Evolutionary conservation across 768 basidiomycete genomes (phyloP), one percentile per base, ranked within the genome.

Genomic region (Bullera alba): DNA sequence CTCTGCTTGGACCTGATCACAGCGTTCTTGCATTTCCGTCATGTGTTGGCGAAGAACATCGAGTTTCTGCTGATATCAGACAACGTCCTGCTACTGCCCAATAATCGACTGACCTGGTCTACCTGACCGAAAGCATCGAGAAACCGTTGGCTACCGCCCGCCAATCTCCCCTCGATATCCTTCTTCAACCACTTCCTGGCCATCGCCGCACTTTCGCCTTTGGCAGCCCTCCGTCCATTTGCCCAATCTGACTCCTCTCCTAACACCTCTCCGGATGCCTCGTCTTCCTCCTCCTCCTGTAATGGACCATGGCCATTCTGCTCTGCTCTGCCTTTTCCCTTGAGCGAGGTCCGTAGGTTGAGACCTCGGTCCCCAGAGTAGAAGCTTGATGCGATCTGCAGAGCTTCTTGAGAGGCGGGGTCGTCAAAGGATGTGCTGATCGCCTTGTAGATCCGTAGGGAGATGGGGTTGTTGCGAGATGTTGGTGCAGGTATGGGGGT

Each of bases 391-490:
- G 93, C 80, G 0, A 88, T 91, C 39, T 80, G 77, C 12, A 95
- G 75, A 2, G 89, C 90, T 60, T 93, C 86, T 23, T 77, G 77
- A 0, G 64, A 64, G 8, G 59, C 54, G 0, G 62, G 60, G 42
- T 74, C 70, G 42, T 74, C 71, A 51, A 74, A 73, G 8, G 67
- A 56, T 0, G 87, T 88, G 29, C 85, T 83, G 17, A 93, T 76
- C 53, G 92, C 84, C 73, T 95, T 95, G 73, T 89, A 91, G n/a
- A 93, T 75, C 10, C 91, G 79, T 0, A 85, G 74, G n/a, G 88
- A 82, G 34, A 92, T 79, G 2, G 91, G 89, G 47, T 76, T 76
- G 46, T 55, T 61, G n/a, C 52, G 39, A 23, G 53, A 44, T 25
- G 61, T 41, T 14, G 52, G 50, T n/a, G 51, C 39, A 8, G 52